Conservation (phyloP, 2,329 filamentous ascomycete species). For the Fusarium brevicatenulatum region DNA sequence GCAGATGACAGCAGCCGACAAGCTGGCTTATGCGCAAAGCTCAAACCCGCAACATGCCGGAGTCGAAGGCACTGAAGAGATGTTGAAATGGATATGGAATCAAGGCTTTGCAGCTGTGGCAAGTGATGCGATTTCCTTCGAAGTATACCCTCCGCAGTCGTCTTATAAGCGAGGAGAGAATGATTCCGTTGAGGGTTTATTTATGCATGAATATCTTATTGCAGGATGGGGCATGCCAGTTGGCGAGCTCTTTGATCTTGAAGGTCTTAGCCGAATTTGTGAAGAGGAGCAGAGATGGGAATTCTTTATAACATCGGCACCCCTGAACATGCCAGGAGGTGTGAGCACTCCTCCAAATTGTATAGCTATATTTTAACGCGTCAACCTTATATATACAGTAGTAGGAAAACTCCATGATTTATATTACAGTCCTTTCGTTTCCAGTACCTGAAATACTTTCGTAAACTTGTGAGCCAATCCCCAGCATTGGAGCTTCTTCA, state of each 20-base stretch:
- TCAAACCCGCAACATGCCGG: conserved; percentile 4
- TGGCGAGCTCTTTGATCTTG: not conserved
- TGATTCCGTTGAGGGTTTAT: not conserved
- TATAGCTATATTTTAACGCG: not conserved
- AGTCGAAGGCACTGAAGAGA: conserved; percentile 1
- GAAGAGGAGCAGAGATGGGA: conserved; percentile 2
- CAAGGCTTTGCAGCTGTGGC: conserved; percentile 1
- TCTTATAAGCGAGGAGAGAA: not conserved
- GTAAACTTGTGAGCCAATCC: not conserved
- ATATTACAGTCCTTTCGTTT: not conserved
- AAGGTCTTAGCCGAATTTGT: not conserved
- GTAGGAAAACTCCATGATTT: fast-evolving
- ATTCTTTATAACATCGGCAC: not conserved
- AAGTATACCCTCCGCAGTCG: not conserved
- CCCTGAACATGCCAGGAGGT: conserved; percentile 3
- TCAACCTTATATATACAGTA: fast-evolving
- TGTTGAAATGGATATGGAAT: conserved; percentile 7
- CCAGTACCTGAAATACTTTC: not conserved
- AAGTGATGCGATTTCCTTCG: not conserved
- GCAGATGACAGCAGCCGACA: not conserved
- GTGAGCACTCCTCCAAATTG: conserved; percentile 6
- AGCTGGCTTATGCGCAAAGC: not conserved
- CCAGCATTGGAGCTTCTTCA: not conserved
- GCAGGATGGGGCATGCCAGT: conserved; percentile 1
- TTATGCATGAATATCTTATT: conserved; percentile 6